Evolutionary conservation across 208 protist species (phyloP).

Genomic region (Trypanosoma platydactyli): DNA sequence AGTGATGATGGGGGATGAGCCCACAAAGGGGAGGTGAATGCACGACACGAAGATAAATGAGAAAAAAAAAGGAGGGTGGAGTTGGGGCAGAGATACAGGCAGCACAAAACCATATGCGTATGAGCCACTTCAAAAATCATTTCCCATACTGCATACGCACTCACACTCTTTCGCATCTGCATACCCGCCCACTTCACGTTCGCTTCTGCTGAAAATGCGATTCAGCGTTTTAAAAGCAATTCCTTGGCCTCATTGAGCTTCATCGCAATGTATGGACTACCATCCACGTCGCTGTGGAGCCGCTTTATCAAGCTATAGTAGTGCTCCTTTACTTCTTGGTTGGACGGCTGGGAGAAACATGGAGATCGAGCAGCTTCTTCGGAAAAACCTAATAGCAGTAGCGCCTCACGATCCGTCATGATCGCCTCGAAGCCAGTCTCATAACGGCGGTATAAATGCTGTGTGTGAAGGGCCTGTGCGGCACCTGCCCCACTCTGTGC

Average conservation of each 20-base stretch:
- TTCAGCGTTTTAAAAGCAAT: constrained; percentile 37
- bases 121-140: no score
- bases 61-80: no score
- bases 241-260: constrained; percentile 88
- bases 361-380: constrained; percentile 29
- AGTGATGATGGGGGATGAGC: no score
- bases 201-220: background rate
- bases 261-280: constrained; percentile 65
- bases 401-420: constrained; percentile 72
- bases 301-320: constrained; percentile 73
- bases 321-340: constrained; percentile 62
- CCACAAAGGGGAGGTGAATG: no score
- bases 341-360: constrained; percentile 32
- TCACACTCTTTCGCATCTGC: no score
- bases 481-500: constrained; percentile 6
- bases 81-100: no score
- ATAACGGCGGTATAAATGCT: constrained; percentile 46
- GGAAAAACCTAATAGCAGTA: constrained; percentile 62
- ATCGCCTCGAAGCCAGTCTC: constrained; percentile 62
- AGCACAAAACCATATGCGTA: no score
- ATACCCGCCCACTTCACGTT: background rate
- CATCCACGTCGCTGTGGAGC: constrained; percentile 74
- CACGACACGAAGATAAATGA: no score
- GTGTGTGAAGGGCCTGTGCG: constrained; percentile 11
- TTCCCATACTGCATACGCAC: no score